Base-by-base conservation (phyloP, 2,329 filamentous ascomycete genomes). In the Stachybotrys chartarum region DNA sequence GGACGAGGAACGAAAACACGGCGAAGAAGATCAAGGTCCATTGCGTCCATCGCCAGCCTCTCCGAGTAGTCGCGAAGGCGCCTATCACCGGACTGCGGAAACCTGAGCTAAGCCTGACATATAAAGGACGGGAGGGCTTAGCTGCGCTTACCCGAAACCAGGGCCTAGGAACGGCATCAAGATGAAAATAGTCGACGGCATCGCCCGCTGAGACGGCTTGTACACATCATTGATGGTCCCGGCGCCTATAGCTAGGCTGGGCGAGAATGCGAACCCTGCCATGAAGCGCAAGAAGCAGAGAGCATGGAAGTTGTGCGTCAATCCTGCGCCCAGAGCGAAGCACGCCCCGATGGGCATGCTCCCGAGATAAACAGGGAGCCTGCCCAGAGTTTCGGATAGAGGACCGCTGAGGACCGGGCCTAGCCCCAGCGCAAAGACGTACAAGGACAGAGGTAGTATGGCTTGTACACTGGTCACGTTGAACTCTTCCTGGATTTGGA, bases 381-480 rank as follows among this genome's bases (percentile, higher is more conserved):
- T 79, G 5, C 88, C 88, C 0, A 80, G 64, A 0, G 72, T 75
- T 62, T 91, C 88, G 18, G 85, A 88, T 63, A 91, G 89, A 0
- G 84, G 85, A 0, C 84, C 88, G 83, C 86, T 90, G 85, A 87
- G 90, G 1, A 91, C 75, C 0, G 88, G 88, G 57, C 89, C 90
- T 35, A 91, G 86, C 17, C 82, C 81, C 85, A 91, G 86, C 56
- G 79, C 74, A 5, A 91, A 73, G 84, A 90, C 88, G 64, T 90
- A 91, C 56, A 90, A 69, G 0, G 87, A 85, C 1, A 91, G 18
- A 4, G 54, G 54, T 10, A 61, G 56, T 7, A 61, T 46, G 4
- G 59, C 51, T 10, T 54, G 53, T 1, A 56, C 60, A 17, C 55
- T 51, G 12, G 56, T 57, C 32, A 64, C 54, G 32, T 56, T 55